Base-by-base conservation (phyloP, 2,329 filamentous ascomycete genomes). In the Gyromitra esculenta region DNA sequence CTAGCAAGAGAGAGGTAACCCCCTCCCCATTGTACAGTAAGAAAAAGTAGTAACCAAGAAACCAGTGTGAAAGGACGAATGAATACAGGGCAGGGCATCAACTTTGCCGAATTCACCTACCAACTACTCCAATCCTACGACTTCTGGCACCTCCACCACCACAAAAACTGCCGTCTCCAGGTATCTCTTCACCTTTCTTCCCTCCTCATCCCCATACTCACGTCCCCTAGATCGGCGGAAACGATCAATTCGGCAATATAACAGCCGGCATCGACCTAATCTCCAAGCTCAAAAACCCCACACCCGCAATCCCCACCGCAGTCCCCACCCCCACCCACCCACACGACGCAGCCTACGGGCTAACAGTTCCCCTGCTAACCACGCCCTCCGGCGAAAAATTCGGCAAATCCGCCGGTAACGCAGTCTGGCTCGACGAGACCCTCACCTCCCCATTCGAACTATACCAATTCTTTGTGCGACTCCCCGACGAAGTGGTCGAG, bases 241-340 rank as follows among this genome's bases (percentile, higher is more conserved):
- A 94, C 5, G 96, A 99, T 82, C 96, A 99, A 84, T 98, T 91
- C 82, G 96, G 96, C 78, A 99, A 99, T 84, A 98, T 99, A 79
- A 88, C 96, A 37, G 90, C 94, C 11, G 96, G 96, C 63, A 91
- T 96, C 82, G 93, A 97, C 76, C 89, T 92, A 1, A 88, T 98
- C 81, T 95, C 94, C 83, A 87, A 90, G 45, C 60, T 72, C 2
- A 69, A 70, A 90, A 95, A 56, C 88, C 69, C 87, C 87, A 54
- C 21, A 2, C 18, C 41, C 2, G 18, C 31, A 50, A 7, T 9
- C 48, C 50, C 48, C 6, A 52, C 57, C 41, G 45, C 39, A 15
- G 54, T 6, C 13, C 31, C 56, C 18, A 0, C 5, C 18, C 6
- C 50, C 50, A 25, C 5, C 21, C 15, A 8, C 68, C 13, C 21